These are phyloP conservation scores for Beauveria pseudobassiana DNA, from an alignment of 2,329 filamentous ascomycete species.

Conservation along the genomic window DNA sequence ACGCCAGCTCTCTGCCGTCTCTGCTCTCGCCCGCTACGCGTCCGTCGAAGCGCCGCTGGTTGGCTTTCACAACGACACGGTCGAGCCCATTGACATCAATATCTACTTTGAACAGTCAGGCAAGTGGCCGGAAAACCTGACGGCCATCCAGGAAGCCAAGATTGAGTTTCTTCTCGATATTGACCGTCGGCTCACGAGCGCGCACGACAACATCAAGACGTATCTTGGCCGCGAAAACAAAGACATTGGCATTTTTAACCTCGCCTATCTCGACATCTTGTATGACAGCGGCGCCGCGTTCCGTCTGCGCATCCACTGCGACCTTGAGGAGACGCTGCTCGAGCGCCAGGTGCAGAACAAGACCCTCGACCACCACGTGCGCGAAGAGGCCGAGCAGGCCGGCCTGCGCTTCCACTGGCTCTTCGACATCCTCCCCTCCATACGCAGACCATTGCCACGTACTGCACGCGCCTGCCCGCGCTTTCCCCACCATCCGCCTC, in stretches of 20 bases:
- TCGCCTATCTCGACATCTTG: constrained; percentile 73
- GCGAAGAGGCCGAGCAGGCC: constrained; percentile 62
- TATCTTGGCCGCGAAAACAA: constrained; percentile 77
- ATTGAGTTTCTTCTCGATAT: constrained; percentile 80
- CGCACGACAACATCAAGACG: constrained; percentile 53
- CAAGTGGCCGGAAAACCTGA: constrained; percentile 87
- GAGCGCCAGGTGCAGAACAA: constrained; percentile 74
- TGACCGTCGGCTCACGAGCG: constrained; percentile 58
- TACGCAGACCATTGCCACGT: constrained; percentile 71
- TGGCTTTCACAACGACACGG: constrained; percentile 34
- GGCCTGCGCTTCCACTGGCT: constrained; percentile 64
- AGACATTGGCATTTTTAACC: constrained; percentile 61
- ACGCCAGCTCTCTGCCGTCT: constrained; percentile 68
- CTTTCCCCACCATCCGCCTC: constrained; percentile 76
- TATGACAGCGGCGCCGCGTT: constrained; percentile 68
- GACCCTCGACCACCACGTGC: constrained; percentile 52
- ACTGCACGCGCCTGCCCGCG: constrained; percentile 71
- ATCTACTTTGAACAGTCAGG: constrained; percentile 90
- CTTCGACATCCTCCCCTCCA: constrained; percentile 66
- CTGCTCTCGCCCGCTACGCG: constrained; percentile 66
- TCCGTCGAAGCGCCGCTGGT: constrained; percentile 42
- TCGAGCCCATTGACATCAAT: constrained; percentile 64
- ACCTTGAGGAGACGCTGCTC: constrained; percentile 74
- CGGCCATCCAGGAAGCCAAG: constrained; percentile 88
- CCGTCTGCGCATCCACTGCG: constrained; percentile 80